Percentiles rank a stretch among this genome's conserved stretches.
These are phyloP conservation scores for Boletus vinaceobasis DNA, from an alignment of 768 basidiomycete genomes.

Conservation along the genomic window DNA sequence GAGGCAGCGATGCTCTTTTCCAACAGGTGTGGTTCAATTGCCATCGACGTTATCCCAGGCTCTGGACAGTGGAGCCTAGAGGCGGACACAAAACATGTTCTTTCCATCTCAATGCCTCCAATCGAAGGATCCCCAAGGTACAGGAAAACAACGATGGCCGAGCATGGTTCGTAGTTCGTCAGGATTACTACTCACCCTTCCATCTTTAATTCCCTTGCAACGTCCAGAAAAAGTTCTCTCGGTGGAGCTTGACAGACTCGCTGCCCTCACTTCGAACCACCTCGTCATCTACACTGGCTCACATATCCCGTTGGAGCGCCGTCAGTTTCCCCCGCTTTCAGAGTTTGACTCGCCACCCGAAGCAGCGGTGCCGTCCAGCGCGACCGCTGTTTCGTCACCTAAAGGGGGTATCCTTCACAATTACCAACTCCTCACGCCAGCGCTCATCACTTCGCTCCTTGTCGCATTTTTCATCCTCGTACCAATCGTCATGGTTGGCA, in stretches of 20 bases:
- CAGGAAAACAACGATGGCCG: slow-evolving; percentile 47
- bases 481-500: slow-evolving; percentile 61
- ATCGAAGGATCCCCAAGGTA: slow-evolving; percentile 40
- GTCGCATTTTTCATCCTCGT: slow-evolving; percentile 64
- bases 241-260: slow-evolving; percentile 47
- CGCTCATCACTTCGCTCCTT: slow-evolving; percentile 63
- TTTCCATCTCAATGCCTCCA: slow-evolving; percentile 53
- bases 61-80: slow-evolving; percentile 35
- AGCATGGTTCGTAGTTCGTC: slow-evolving; percentile 46
- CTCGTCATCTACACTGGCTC: slow-evolving; percentile 67
- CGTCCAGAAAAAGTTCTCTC: slow-evolving; percentile 44
- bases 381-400: slow-evolving; percentile 31
- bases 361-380: slow-evolving; percentile 25
- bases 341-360: slow-evolving; percentile 28
- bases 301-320: slow-evolving; percentile 38
- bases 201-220: neutral
- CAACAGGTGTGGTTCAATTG: slow-evolving; percentile 49
- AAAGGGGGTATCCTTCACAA: slow-evolving; percentile 62
- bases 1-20: slow-evolving; percentile 45
- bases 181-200: neutral
- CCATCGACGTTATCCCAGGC: slow-evolving; percentile 42
- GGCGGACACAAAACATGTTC: slow-evolving; percentile 47
- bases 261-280: slow-evolving; percentile 52
- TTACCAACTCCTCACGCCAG: slow-evolving; percentile 78
- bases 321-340: slow-evolving; percentile 34